Percentiles rank a stretch among this genome's conserved stretches.
These are phyloP conservation scores for Aspergillus sclerotialis DNA, from an alignment of 2,329 filamentous ascomycete species.

Conservation along the genomic window DNA sequence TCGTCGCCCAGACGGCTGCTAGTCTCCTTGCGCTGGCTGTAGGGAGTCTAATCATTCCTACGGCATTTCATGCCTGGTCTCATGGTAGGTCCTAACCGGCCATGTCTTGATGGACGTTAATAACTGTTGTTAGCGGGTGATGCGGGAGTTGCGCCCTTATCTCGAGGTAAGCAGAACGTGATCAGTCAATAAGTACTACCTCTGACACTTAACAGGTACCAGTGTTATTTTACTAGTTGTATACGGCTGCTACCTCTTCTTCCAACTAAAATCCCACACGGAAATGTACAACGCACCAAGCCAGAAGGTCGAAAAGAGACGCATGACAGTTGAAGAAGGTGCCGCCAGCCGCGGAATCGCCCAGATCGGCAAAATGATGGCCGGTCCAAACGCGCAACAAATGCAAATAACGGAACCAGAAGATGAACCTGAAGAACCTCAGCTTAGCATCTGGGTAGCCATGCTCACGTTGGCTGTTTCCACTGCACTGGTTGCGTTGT, in stretches of 20 bases:
- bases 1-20: slow-evolving; percentile 82
- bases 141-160: slow-evolving; percentile 22
- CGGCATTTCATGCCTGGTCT: slow-evolving; percentile 65
- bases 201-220: slow-evolving; percentile 34
- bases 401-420: slow-evolving; percentile 50
- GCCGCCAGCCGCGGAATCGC: slow-evolving; percentile 45
- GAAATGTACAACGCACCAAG: slow-evolving; percentile 73
- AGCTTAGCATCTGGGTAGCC: slow-evolving; percentile 66
- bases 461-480: slow-evolving; percentile 63
- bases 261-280: slow-evolving; percentile 82
- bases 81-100: slow-evolving; percentile 17
- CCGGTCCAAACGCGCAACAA: slow-evolving; percentile 43
- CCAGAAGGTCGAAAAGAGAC: slow-evolving; percentile 63
- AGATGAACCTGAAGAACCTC: slow-evolving; percentile 67
- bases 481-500: slow-evolving; percentile 73
- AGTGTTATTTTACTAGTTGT: slow-evolving; percentile 77
- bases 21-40: slow-evolving; percentile 74
- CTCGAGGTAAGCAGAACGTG: slow-evolving; percentile 19
- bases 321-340: slow-evolving; percentile 42
- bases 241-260: slow-evolving; percentile 77
- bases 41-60: slow-evolving; percentile 78
- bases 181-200: too few species aligned
- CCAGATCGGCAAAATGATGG: slow-evolving; percentile 46
- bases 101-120: slow-evolving; percentile 1
- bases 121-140: slow-evolving; percentile 17